These are phyloP conservation scores for Candida sakaeoensis DNA, from an alignment of 805 yeast species.

Conservation along the genomic window DNA sequence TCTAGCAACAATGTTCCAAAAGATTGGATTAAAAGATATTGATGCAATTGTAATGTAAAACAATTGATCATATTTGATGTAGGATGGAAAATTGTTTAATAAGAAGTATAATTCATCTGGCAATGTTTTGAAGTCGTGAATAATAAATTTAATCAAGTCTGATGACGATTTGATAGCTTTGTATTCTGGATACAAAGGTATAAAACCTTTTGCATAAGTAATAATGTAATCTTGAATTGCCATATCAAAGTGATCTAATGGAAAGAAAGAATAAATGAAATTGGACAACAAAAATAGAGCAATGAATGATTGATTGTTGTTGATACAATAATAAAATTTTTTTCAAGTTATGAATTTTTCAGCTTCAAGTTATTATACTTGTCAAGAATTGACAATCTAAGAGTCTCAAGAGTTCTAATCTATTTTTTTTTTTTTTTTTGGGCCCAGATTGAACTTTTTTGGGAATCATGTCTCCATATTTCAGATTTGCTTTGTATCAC, in stretches of 20 bases:
- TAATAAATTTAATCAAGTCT: neutral
- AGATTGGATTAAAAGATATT: constrained; percentile 87
- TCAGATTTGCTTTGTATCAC: neutral
- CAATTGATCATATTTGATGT: constrained; percentile 19
- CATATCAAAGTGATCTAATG: neutral
- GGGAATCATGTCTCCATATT: neutral
- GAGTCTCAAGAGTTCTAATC: neutral
- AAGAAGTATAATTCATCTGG: constrained; percentile 1
- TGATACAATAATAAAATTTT: too few relatives aligned
- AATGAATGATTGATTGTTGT: too few relatives aligned
- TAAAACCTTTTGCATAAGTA: neutral
- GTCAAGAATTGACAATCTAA: neutral
- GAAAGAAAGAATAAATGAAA: too few relatives aligned
- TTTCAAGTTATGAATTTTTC: neutral
- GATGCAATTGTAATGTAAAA: constrained; percentile 49
- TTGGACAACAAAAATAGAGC: too few relatives aligned
- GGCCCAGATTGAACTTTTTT: neutral
- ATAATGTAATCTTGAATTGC: constrained; percentile 2
- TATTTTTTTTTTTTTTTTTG: neutral
- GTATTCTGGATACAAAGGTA: constrained; percentile 3
- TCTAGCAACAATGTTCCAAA: constrained; percentile 94
- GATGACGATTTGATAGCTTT: constrained; percentile 2
- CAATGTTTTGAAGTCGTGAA: neutral
- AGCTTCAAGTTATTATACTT: neutral
- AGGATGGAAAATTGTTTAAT: constrained; percentile 14